phyloP scores from a whole-genome alignment of 2,329 filamentous ascomycete species.

The Aspergillus calidoustus region DNA sequence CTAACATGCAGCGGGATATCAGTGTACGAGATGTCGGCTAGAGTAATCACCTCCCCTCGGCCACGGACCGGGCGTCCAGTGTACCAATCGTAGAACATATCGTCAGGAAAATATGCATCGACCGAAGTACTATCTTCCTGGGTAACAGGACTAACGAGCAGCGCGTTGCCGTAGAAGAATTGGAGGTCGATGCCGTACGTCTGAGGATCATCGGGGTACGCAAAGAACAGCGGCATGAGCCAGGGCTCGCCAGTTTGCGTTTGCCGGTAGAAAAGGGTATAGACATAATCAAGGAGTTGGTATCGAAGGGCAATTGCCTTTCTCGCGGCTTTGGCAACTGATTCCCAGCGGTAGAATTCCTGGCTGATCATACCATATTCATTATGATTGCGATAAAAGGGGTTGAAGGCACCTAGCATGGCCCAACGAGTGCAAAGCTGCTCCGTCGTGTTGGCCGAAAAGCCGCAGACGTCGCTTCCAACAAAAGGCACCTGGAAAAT shows the following conservation, averaged over 20 bases:
- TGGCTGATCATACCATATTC: conserved; percentile 59
- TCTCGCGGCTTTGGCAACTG: conserved; percentile 66
- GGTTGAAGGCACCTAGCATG: conserved; percentile 71
- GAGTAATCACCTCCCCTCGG: conserved; percentile 48
- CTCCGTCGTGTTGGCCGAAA: conserved; percentile 68
- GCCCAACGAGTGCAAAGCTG: conserved; percentile 76
- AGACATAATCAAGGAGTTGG: conserved; percentile 75
- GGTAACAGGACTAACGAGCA: conserved; percentile 62
- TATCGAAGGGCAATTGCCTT: conserved; percentile 76
- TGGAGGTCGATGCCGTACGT: conserved; percentile 59
- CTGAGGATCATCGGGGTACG: conserved; percentile 64
- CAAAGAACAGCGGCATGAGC: conserved; percentile 72
- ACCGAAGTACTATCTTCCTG: conserved; percentile 58
- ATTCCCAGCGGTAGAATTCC: conserved; percentile 73
- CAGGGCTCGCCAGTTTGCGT: conserved; percentile 65
- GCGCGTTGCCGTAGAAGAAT: conserved; percentile 63
- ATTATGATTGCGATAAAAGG: conserved; percentile 79
- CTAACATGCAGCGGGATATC: conserved; percentile 67
- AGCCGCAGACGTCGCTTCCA: conserved; percentile 78
- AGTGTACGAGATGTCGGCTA: conserved; percentile 53
- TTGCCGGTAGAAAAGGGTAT: conserved; percentile 70
- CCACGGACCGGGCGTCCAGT: conserved; percentile 54
- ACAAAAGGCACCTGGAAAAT: conserved; percentile 72
- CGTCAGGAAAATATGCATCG: conserved; percentile 60
- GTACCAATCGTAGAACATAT: conserved; percentile 66